Evolutionary conservation across 306 rosid species (phyloP).

Genomic region (Castanospermum australe): DNA sequence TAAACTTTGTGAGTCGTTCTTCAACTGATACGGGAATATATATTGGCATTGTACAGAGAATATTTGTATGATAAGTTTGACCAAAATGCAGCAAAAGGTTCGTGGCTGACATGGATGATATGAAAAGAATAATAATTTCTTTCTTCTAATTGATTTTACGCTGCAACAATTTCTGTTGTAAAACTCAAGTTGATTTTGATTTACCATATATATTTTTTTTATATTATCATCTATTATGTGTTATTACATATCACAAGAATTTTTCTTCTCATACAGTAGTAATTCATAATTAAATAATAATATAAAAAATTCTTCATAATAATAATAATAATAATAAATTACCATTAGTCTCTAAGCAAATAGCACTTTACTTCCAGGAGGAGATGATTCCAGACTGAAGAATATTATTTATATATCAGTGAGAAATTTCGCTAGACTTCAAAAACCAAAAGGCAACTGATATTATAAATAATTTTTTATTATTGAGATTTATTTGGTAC

Average conservation of each 20-base stretch:
- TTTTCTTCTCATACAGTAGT: too few relatives aligned
- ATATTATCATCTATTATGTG: too few relatives aligned
- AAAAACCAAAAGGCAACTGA: neutral
- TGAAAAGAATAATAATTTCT: neutral
- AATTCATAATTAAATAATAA: too few relatives aligned
- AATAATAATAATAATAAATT: too few relatives aligned
- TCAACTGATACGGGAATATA: constrained; percentile 22
- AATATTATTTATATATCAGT: too few relatives aligned
- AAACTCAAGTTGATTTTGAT: too few relatives aligned
- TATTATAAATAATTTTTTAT: neutral
- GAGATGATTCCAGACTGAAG: too few relatives aligned
- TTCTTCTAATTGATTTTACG: neutral
- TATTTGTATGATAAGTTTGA: constrained; percentile 23
- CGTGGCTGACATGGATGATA: neutral
- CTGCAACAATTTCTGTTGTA: neutral
- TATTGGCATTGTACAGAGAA: constrained; percentile 16
- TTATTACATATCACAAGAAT: too few relatives aligned
- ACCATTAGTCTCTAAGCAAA: too few relatives aligned
- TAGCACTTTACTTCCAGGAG: too few relatives aligned
- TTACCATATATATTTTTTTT: too few relatives aligned
- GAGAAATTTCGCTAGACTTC: neutral
- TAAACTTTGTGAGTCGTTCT: neutral
- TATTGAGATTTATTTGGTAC: neutral
- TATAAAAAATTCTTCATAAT: too few relatives aligned
- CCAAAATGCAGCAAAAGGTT: neutral